These are phyloP conservation scores for Exophiala sp. DNA, from an alignment of 2,329 filamentous ascomycete species.

Conservation along the genomic window DNA sequence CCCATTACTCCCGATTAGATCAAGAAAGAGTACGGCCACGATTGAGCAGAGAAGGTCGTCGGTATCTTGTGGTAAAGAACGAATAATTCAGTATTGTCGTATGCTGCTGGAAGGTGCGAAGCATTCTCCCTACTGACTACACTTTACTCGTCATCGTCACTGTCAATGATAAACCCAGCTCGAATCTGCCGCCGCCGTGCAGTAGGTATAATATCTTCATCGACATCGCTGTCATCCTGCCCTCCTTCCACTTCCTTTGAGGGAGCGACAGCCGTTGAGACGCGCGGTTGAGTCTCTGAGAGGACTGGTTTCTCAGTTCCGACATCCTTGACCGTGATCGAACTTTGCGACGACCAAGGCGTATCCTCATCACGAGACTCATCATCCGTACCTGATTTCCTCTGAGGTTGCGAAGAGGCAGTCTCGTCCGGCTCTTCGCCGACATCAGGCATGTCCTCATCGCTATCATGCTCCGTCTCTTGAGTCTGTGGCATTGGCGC, in stretches of 20 bases:
- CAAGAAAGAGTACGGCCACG: too few relatives aligned
- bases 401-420: slow-evolving; percentile 17
- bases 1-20: not conserved
- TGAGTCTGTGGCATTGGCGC: not conserved
- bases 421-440: slow-evolving; percentile 17
- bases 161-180: slow-evolving; percentile 27
- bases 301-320: slow-evolving; percentile 1
- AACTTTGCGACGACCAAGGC: slow-evolving; percentile 27
- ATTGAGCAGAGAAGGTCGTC: too few relatives aligned
- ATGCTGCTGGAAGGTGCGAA: not conserved
- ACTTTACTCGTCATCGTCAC: slow-evolving; percentile 26
- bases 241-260: not conserved
- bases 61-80: not conserved
- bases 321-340: slow-evolving; percentile 9
- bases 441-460: slow-evolving; percentile 21
- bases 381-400: slow-evolving; percentile 11
- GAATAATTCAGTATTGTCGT: not conserved
- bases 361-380: slow-evolving; percentile 31
- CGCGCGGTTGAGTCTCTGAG: slow-evolving; percentile 12
- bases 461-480: slow-evolving; percentile 16
- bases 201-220: slow-evolving; percentile 17
- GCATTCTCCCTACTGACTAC: not conserved
- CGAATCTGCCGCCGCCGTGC: slow-evolving; percentile 12
- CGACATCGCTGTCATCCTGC: slow-evolving; percentile 15
- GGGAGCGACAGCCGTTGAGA: not conserved